Conservation (phyloP, 352 stramenopile genomes). For the Globisporangium orthogonon region DNA sequence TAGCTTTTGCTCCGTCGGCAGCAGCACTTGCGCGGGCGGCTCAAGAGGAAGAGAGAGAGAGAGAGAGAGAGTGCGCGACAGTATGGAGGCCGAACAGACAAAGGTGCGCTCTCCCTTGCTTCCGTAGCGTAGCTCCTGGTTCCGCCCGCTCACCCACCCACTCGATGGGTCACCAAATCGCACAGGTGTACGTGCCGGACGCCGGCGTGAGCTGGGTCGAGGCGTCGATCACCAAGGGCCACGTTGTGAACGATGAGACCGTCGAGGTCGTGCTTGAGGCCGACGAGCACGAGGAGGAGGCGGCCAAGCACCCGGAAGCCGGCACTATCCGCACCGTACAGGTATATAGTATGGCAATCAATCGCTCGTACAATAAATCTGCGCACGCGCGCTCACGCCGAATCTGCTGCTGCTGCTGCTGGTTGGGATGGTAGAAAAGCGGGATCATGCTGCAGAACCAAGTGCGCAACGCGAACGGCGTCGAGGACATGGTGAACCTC, state of each 20-base stretch:
- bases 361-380: too few relatives aligned
- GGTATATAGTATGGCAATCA: not conserved
- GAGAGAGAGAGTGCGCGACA: conserved; percentile 1
- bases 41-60: conserved; percentile 1
- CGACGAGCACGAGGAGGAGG: conserved; percentile 62
- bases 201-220: conserved; percentile 75
- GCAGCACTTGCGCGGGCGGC: conserved; percentile 2
- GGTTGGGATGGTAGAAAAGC: conserved; percentile 75
- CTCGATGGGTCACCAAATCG: not conserved
- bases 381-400: too few relatives aligned
- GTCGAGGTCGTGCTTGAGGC: conserved; percentile 72
- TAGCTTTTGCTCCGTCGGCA: conserved; percentile 14
- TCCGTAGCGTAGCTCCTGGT: not conserved
- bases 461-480: conserved; percentile 42
- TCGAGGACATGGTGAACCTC: conserved; percentile 82
- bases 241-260: conserved; percentile 72
- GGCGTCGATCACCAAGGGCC: conserved; percentile 76
- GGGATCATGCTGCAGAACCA: conserved; percentile 74
- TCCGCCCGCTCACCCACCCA: too few relatives aligned
- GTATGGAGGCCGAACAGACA: conserved; percentile 17
- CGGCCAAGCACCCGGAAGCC: conserved; percentile 23
- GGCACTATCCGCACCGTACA: not conserved
- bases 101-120: conserved; percentile 5
- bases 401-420: conserved; percentile 3
- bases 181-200: conserved; percentile 81